A percentile compares a stretch with the other conserved stretches of the same genome.
These are phyloP conservation scores for Dryas drummondii DNA, from an alignment of 306 rosid genomes.

Conservation along the genomic window DNA sequence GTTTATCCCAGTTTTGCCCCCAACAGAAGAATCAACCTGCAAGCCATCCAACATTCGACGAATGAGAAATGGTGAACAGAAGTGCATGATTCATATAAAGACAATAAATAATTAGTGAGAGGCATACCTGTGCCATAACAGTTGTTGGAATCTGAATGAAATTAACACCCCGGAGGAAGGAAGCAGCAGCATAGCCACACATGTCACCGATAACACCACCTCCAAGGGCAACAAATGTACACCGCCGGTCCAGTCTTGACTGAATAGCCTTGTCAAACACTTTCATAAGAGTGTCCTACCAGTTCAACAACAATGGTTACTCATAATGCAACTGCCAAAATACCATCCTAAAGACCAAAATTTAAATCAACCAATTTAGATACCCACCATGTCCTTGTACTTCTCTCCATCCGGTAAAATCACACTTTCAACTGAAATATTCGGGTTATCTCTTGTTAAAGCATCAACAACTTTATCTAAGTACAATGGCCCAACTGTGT, in stretches of 20 bases:
- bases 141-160: conserved; percentile 97
- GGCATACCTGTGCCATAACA: conserved; percentile 86
- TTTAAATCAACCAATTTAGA: conserved; percentile 9
- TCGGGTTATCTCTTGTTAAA: conserved; percentile 74
- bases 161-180: conserved; percentile 87
- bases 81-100: background rate
- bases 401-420: conserved; percentile 89
- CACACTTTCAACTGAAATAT: conserved; percentile 78
- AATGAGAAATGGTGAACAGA: conserved; percentile 11
- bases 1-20: conserved; percentile 96
- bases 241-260: conserved; percentile 68
- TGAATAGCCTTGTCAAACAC: conserved; percentile 94
- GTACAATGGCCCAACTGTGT: conserved; percentile 73
- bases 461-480: conserved; percentile 75
- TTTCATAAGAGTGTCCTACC: conserved; percentile 86
- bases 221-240: conserved; percentile 95
- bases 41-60: background rate
- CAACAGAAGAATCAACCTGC: conserved; percentile 99
- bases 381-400: conserved; percentile 81
- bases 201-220: conserved; percentile 96
- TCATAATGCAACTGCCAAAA: conserved; percentile 13
- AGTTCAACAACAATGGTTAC: conserved; percentile 32
- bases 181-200: conserved; percentile 93
- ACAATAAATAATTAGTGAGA: conserved; percentile 4
- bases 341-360: background rate